Percentiles rank a stretch among this genome's conserved stretches.
Evolutionary conservation across 495 filamentous ascomycete genomes (phyloP).

Genomic region (Corynascus novoguineensis): DNA sequence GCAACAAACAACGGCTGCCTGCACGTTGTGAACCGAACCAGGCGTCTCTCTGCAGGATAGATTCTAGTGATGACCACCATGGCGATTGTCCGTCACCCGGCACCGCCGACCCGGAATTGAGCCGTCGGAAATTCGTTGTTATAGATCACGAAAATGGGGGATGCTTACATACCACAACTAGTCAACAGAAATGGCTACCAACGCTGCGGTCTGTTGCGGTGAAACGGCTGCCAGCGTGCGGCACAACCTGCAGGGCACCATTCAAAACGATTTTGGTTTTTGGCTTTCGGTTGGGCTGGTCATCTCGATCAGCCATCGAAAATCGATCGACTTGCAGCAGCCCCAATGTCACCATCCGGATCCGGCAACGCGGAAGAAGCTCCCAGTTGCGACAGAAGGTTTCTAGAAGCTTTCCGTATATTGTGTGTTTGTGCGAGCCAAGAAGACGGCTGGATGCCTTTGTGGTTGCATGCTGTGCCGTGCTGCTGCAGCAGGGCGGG

Average conservation of each 20-base stretch:
- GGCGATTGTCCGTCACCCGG: neutral
- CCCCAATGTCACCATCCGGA: conserved; percentile 2
- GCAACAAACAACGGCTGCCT: neutral
- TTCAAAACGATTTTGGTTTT: neutral
- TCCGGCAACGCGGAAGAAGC: conserved; percentile 11
- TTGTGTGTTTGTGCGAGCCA: neutral
- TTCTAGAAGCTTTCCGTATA: conserved; percentile 13
- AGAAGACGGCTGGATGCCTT: neutral
- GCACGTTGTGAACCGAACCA: neutral
- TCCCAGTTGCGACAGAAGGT: neutral
- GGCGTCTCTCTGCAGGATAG: conserved; percentile 13
- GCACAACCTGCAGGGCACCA: neutral
- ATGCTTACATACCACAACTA: too few species aligned
- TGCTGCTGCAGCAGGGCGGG: conserved; percentile 1
- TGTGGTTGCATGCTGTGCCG: conserved; percentile 8
- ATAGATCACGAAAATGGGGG: too few species aligned
- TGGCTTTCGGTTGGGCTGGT: neutral
- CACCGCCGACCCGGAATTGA: too few species aligned
- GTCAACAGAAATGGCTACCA: neutral
- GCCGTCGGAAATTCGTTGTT: too few species aligned
- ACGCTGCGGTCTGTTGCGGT: neutral
- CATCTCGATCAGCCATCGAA: neutral
- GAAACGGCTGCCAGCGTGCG: neutral
- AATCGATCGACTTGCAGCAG: neutral
- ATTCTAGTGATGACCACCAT: conserved; percentile 3